These are phyloP conservation scores for Aspergillus sp. DNA, from an alignment of 2,329 filamentous ascomycete species.

Conservation along the genomic window DNA sequence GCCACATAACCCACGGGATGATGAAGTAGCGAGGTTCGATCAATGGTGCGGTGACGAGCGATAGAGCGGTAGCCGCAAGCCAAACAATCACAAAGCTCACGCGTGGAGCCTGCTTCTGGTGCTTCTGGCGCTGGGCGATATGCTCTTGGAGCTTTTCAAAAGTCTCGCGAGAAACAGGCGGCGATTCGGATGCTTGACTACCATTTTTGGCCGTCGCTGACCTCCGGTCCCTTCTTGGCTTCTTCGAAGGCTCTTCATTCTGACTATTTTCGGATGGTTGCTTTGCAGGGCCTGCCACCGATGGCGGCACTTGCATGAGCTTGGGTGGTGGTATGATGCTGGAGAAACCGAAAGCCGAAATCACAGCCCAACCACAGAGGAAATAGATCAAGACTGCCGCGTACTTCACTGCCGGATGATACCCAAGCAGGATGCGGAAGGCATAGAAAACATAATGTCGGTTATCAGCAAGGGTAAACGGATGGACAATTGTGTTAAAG, in stretches of 20 bases:
- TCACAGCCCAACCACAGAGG: conserved; percentile 57
- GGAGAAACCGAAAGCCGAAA: conserved; percentile 50
- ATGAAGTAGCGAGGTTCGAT: conserved; percentile 97
- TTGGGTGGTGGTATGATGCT: conserved; percentile 14
- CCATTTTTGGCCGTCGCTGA: conserved; percentile 11
- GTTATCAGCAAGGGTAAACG: conserved; percentile 93
- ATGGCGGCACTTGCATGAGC: conserved; percentile 11
- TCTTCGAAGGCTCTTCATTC: conserved; percentile 14
- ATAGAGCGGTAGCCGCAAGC: conserved; percentile 63
- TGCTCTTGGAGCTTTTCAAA: conserved; percentile 20
- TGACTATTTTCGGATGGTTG: conserved; percentile 8
- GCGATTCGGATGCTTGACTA: conserved; percentile 6
- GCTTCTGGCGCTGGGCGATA: conserved; percentile 21
- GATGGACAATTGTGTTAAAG: conserved; percentile 88
- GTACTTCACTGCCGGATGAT: conserved; percentile 56
- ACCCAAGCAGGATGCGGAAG: conserved; percentile 72
- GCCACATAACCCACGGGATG: conserved; percentile 87
- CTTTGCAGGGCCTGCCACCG: conserved; percentile 8
- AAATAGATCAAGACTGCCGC: conserved; percentile 62
- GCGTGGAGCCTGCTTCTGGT: conserved; percentile 20
- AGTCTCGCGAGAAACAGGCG: conserved; percentile 17
- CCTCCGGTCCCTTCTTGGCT: conserved; percentile 16
- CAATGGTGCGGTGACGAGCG: conserved; percentile 76
- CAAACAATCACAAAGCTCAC: conserved; percentile 51
- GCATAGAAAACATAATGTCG: conserved; percentile 96